Evolutionary conservation across 2,329 filamentous ascomycete species (phyloP).

Genomic region (Apiospora aurea): DNA sequence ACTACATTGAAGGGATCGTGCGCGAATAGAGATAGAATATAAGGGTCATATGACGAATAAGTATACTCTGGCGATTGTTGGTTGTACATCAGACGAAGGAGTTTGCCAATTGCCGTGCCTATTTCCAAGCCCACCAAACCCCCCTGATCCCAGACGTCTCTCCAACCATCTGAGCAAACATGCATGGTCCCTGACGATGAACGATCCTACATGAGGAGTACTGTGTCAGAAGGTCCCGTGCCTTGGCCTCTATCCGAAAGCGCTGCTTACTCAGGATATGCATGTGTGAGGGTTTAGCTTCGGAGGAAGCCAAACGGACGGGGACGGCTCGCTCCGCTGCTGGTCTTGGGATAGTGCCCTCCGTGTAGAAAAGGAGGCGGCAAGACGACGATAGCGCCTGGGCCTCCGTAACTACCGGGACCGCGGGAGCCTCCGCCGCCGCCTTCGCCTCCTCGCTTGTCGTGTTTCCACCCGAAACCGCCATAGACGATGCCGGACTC

Average conservation of each 20-base stretch:
- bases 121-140: neutral
- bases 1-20: neutral
- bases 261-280: too few species aligned
- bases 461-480: conserved; percentile 4
- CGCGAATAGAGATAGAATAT: neutral
- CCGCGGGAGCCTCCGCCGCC: neutral
- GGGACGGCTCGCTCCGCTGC: neutral
- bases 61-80: neutral
- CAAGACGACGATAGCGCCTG: neutral
- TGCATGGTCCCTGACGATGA: neutral
- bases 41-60: neutral
- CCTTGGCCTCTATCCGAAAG: too few species aligned
- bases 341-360: neutral
- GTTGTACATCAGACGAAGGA: neutral
- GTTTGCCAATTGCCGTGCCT: neutral
- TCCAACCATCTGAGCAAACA: neutral
- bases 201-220: neutral
- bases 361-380: neutral
- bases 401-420: neutral
- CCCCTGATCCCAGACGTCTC: neutral
- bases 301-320: neutral
- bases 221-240: too few species aligned
- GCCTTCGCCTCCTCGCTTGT: neutral
- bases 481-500: neutral
- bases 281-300: neutral